phyloP scores from a whole-genome alignment of 1,284 basidiomycete species.

The Flammula alnicola region DNA sequence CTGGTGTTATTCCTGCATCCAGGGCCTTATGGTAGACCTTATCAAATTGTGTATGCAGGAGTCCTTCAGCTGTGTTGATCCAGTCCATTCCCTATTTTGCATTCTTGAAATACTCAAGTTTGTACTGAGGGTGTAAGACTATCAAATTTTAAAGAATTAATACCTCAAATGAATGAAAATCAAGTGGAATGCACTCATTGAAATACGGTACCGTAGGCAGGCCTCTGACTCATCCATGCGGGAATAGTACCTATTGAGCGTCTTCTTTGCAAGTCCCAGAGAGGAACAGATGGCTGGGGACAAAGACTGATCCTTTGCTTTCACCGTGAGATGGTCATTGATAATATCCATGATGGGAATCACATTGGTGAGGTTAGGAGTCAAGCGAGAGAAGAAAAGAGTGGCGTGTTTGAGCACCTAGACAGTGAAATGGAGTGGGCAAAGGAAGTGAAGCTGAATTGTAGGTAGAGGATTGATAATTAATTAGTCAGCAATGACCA shows the following conservation, averaged over 20 bases:
- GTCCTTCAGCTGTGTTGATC: conserved; percentile 27
- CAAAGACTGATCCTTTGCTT: not conserved
- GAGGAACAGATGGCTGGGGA: conserved; percentile 21
- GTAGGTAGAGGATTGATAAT: no score
- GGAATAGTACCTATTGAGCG: conserved; percentile 34
- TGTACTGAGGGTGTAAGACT: conserved; percentile 37
- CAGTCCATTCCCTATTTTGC: conserved; percentile 31
- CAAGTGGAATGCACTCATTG: conserved; percentile 27
- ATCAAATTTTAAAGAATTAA: conserved; percentile 20
- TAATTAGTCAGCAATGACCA: no score
- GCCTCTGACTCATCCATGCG: conserved; percentile 30
- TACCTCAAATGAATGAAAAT: not conserved
- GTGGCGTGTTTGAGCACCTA: conserved; percentile 28
- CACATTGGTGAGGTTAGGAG: conserved; percentile 32
- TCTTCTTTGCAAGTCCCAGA: conserved; percentile 19
- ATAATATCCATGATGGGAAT: conserved; percentile 39
- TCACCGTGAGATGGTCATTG: conserved; percentile 18
- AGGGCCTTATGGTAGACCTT: not conserved
- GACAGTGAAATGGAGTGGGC: no score
- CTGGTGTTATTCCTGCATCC: not conserved
- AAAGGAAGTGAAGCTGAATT: no score
- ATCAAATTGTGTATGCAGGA: conserved; percentile 13
- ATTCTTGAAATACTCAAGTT: conserved; percentile 34
- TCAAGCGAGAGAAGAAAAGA: conserved; percentile 30
- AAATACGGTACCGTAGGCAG: conserved; percentile 34